Conservation (phyloP, 1,284 basidiomycete genomes). For the Heterobasidion occidentale region DNA sequence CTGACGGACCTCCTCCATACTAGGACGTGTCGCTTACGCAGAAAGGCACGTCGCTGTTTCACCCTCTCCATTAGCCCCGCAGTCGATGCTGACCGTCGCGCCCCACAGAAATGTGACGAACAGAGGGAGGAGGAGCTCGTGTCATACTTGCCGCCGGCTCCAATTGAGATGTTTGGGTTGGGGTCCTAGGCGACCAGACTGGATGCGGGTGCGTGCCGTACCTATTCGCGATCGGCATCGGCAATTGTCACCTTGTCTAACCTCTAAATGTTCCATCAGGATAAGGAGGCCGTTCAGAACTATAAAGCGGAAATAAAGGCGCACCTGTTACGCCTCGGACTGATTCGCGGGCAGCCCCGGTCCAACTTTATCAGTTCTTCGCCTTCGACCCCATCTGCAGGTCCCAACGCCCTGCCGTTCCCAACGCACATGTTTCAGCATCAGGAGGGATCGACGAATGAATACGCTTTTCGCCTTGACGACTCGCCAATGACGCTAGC, state of each 20-base stretch:
- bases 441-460: background rate
- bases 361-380: constrained; percentile 25
- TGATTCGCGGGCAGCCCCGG: constrained; percentile 73
- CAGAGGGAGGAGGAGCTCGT: constrained; percentile 59
- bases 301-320: constrained; percentile 81
- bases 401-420: background rate
- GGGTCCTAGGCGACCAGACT: constrained; percentile 72
- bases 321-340: constrained; percentile 63
- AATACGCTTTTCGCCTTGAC: background rate
- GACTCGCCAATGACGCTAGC: background rate
- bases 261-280: constrained; percentile 31
- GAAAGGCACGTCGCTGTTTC: constrained; percentile 48
- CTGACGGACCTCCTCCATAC: constrained; percentile 3
- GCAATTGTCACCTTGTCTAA: background rate
- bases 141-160: constrained; percentile 68
- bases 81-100: background rate
- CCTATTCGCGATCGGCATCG: background rate
- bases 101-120: constrained; percentile 72
- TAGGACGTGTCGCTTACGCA: constrained; percentile 74
- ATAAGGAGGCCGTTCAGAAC: constrained; percentile 71
- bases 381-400: constrained; percentile 6
- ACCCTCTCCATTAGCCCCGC: background rate
- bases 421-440: background rate
- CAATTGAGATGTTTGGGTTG: constrained; percentile 74
- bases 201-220: constrained; percentile 63